Base-by-base conservation (phyloP, 1,284 basidiomycete species). In the Rhodotorula sp. region DNA sequence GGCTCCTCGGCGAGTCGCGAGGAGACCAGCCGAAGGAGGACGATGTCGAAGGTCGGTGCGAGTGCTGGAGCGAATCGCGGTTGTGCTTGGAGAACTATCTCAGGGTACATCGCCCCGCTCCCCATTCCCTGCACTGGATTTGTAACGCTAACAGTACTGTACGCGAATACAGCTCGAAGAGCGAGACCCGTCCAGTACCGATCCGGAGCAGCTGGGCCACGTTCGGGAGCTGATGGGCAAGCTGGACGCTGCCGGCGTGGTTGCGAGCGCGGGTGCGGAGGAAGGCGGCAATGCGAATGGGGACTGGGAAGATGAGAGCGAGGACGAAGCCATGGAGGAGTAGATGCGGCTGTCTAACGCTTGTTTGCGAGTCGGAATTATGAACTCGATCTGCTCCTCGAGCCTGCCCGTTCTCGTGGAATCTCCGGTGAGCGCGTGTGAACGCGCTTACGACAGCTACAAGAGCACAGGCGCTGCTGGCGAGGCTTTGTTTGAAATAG, bases 71-170 rank as follows among this genome's bases (percentile, higher is more conserved):
- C 70, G 92, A 95, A 79, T 83, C 90, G 0, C 84, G 90, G 74
- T 88, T 93, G 78, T 91, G 89, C 79, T 81, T 95, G 68, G 89
- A 93, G 76, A 91, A 89, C 22, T 93, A 91, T 81, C 86, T 87
- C 80, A 85, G 84, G 79, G 91, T 92, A 73, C 72, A 86, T 83
- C 29, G 64, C 45, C 24, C 3, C n/a, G 5, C 24, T n/a, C 29
- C 30, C 8, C 53, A 17, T 18, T 55, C 20, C 49, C 53, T 8
- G 46, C 17, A 60, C 26, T 49, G 22, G 24, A 4, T 7, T 46
- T 2, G 5, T 4, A 14, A 17, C 24, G 18, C 53, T 48, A 15
- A 53, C 24, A 6, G 14, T 33, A 0, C n/a, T 17, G 4, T 44
- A 1, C 20, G 20, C n/a, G 1, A 20, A 20, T 74, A 0, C 80